These are phyloP conservation scores for Yamadazyma oceani DNA, from an alignment of 1,139 yeast species.

Conservation along the genomic window DNA sequence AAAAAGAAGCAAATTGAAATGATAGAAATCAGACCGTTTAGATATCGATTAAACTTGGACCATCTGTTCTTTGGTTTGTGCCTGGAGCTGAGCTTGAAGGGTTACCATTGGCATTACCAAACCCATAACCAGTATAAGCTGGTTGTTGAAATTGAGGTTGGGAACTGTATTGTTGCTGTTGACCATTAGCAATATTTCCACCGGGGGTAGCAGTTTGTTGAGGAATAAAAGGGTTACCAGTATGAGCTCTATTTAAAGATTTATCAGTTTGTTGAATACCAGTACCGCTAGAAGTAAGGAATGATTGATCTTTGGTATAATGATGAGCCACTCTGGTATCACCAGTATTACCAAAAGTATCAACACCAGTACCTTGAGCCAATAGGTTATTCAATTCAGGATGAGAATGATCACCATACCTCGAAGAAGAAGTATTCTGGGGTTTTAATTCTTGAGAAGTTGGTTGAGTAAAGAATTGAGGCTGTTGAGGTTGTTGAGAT, in stretches of 20 bases:
- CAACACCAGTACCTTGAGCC: constrained; percentile 88
- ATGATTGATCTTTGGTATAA: constrained; percentile 78
- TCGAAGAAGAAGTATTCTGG: constrained; percentile 38
- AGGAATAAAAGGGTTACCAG: constrained; percentile 85
- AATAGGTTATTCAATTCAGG: constrained; percentile 71
- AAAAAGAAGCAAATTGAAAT: background rate
- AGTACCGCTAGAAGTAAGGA: constrained; percentile 85
- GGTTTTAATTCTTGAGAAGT: constrained; percentile 23
- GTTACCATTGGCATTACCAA: constrained; percentile 65
- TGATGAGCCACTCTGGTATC: constrained; percentile 89
- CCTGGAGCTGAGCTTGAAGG: constrained; percentile 4
- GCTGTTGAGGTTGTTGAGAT: constrained; percentile 19
- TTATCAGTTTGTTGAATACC: constrained; percentile 56
- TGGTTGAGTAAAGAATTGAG: constrained; percentile 24
- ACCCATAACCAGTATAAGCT: constrained; percentile 86
- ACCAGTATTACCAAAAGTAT: constrained; percentile 95
- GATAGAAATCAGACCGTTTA: constrained; percentile 18
- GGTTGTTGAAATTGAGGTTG: constrained; percentile 28
- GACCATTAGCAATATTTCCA: constrained; percentile 16
- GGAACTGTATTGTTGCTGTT: constrained; percentile 12
- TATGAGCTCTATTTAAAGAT: constrained; percentile 42
- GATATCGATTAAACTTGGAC: constrained; percentile 51
- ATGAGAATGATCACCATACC: constrained; percentile 55
- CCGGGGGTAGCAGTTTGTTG: constrained; percentile 53
- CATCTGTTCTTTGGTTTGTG: constrained; percentile 30